Conservation (phyloP, 2,329 filamentous ascomycete species). For the Penicillium aurantiogriseum region DNA sequence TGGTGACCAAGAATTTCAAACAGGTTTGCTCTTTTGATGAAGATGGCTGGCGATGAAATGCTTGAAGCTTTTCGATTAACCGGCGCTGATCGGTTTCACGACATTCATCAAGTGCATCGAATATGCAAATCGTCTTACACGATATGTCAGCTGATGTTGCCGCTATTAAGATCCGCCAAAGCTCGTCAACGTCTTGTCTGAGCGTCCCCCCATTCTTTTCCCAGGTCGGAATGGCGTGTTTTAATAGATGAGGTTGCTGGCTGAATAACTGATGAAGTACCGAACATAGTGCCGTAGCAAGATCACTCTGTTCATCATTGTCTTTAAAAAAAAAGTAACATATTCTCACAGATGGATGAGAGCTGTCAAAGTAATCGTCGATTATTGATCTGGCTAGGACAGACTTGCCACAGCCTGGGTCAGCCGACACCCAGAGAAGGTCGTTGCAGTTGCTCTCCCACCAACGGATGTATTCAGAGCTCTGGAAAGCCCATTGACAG, state of each 20-base stretch:
- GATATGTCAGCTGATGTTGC: too few species aligned
- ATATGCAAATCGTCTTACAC: slow-evolving; percentile 9
- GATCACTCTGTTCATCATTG: slow-evolving; percentile 33
- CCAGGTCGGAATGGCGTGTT: too few species aligned
- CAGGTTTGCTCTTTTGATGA: background rate
- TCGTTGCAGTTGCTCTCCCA: slow-evolving; percentile 16
- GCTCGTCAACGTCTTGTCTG: slow-evolving; percentile 11
- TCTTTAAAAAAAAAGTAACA: slow-evolving; percentile 46
- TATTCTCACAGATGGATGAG: too few species aligned
- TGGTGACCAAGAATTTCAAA: slow-evolving; percentile 22
- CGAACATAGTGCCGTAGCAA: slow-evolving; percentile 34
- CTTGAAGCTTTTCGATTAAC: slow-evolving; percentile 11
- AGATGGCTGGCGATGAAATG: background rate
- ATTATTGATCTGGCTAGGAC: slow-evolving; percentile 39
- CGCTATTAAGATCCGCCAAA: slow-evolving; percentile 17
- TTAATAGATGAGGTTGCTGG: slow-evolving; percentile 24
- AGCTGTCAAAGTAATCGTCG: too few species aligned
- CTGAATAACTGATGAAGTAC: slow-evolving; percentile 41
- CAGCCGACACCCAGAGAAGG: slow-evolving; percentile 43
- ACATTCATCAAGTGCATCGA: slow-evolving; percentile 15
- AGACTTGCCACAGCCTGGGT: slow-evolving; percentile 45
- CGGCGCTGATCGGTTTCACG: background rate
- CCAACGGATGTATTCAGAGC: slow-evolving; percentile 30
- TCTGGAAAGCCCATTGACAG: slow-evolving; percentile 35
- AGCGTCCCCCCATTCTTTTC: slow-evolving; percentile 27